A percentile compares a stretch with the other conserved stretches of the same genome.
phyloP scores from a whole-genome alignment of 768 basidiomycete species.

The Paxillus ammoniavirescens region DNA sequence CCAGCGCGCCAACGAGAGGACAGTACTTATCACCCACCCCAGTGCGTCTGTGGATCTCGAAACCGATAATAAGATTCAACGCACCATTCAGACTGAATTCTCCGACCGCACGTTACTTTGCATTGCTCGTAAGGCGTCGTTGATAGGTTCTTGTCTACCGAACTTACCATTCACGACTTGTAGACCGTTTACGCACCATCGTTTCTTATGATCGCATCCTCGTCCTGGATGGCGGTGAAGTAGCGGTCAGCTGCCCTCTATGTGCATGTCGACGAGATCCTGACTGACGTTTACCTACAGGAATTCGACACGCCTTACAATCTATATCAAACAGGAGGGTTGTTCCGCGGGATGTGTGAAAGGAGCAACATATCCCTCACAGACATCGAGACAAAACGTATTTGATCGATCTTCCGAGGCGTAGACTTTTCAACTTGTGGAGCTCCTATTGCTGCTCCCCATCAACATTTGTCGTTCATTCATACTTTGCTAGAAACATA shows the following conservation, averaged over 20 bases:
- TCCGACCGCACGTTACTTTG: slow-evolving; percentile 49
- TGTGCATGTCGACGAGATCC: not conserved
- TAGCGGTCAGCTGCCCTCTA: slow-evolving; percentile 40
- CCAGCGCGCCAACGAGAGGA: not conserved
- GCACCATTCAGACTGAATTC: slow-evolving; percentile 41
- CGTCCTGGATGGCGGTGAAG: slow-evolving; percentile 62
- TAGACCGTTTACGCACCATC: slow-evolving; percentile 52
- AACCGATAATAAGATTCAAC: slow-evolving; percentile 56
- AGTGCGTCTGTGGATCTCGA: slow-evolving; percentile 39
- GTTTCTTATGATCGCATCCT: slow-evolving; percentile 64
- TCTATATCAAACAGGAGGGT: slow-evolving; percentile 48
- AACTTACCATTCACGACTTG: not conserved
- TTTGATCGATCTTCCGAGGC: not conserved
- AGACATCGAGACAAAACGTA: slow-evolving; percentile 37
- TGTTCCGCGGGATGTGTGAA: slow-evolving; percentile 65
- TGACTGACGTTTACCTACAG: slow-evolving; percentile 19
- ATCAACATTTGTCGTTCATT: not conserved
- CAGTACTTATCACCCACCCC: slow-evolving; percentile 30
- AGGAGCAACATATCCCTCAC: slow-evolving; percentile 47
- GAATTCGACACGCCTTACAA: slow-evolving; percentile 60
- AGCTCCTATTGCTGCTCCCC: not conserved
- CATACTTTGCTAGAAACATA: not conserved
- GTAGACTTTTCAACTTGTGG: too few species aligned
- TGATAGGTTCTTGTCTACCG: not conserved
- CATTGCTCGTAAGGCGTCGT: slow-evolving; percentile 43